phyloP scores from a whole-genome alignment of 1,284 basidiomycete species.

The Trichosporon ovoides region DNA sequence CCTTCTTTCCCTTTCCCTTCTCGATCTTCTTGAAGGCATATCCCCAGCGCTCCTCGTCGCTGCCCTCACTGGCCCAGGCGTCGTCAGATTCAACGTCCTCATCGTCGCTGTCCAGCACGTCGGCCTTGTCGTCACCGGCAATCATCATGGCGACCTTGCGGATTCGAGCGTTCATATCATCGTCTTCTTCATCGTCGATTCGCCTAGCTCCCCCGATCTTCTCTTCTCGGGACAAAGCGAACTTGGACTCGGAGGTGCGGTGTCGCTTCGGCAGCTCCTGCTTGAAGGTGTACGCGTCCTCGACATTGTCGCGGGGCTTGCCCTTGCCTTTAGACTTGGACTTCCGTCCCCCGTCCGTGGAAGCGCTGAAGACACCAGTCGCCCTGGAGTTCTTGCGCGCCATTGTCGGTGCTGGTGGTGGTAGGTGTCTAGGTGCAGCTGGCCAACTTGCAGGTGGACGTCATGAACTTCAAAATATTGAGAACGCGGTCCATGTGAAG shows the following conservation, averaged over 20 bases:
- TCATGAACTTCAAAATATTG: conserved; percentile 6
- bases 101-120: conserved; percentile 36
- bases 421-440: conserved; percentile 1
- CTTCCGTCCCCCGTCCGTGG: conserved; percentile 11
- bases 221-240: conserved; percentile 28
- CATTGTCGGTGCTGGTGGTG: conserved; percentile 8
- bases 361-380: conserved; percentile 24
- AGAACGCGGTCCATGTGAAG: not conserved
- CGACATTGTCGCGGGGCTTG: conserved; percentile 20
- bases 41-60: conserved; percentile 65
- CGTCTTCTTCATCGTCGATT: conserved; percentile 37
- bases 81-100: conserved; percentile 60
- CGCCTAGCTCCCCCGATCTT: conserved; percentile 14
- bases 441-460: not conserved
- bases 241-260: conserved; percentile 32
- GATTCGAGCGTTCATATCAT: conserved; percentile 42
- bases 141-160: conserved; percentile 48
- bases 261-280: conserved; percentile 40
- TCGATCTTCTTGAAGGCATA: conserved; percentile 55
- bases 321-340: conserved; percentile 9
- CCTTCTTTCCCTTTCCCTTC: conserved; percentile 52
- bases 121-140: conserved; percentile 38
- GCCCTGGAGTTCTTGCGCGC: conserved; percentile 11
- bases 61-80: conserved; percentile 60
- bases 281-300: conserved; percentile 39